phyloP scores from a whole-genome alignment of 148 eudicot species.

The Dianthus caryophyllus region DNA sequence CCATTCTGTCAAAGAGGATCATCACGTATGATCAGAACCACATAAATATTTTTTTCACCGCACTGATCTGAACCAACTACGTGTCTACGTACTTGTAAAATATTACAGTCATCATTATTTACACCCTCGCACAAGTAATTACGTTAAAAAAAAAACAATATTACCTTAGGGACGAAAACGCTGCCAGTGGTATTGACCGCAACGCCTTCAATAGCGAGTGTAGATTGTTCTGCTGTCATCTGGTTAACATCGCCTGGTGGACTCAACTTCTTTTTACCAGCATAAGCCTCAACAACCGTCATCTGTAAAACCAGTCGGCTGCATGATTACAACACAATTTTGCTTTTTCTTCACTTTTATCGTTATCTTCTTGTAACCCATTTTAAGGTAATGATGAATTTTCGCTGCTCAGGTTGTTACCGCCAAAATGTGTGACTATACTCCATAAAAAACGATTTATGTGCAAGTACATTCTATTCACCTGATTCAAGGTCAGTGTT shows the following conservation, averaged over 20 bases:
- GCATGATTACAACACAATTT: neutral
- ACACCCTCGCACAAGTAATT: too few species aligned
- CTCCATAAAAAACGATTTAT: too few species aligned
- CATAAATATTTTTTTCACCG: neutral
- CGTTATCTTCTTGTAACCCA: neutral
- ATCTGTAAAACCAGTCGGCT: slow-evolving; percentile 39
- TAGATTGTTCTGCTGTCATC: slow-evolving; percentile 37
- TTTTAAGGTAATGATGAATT: too few species aligned
- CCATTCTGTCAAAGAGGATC: slow-evolving; percentile 44
- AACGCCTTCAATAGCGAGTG: slow-evolving; percentile 68
- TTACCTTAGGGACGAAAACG: slow-evolving; percentile 68
- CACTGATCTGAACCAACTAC: neutral
- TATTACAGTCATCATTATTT: too few species aligned
- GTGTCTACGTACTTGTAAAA: neutral
- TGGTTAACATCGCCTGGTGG: slow-evolving; percentile 49
- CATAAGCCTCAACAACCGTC: slow-evolving; percentile 87
- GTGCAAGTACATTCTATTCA: slow-evolving; percentile 18
- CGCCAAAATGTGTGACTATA: neutral
- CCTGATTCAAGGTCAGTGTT: slow-evolving; percentile 91
- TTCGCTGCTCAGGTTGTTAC: neutral
- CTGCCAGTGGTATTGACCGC: slow-evolving; percentile 84
- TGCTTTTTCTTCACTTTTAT: neutral
- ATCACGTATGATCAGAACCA: neutral
- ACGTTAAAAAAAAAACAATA: slow-evolving; percentile 3
- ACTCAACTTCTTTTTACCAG: slow-evolving; percentile 54